Conservation (phyloP, 345 rosid genomes). For the Murraya paniculata region DNA sequence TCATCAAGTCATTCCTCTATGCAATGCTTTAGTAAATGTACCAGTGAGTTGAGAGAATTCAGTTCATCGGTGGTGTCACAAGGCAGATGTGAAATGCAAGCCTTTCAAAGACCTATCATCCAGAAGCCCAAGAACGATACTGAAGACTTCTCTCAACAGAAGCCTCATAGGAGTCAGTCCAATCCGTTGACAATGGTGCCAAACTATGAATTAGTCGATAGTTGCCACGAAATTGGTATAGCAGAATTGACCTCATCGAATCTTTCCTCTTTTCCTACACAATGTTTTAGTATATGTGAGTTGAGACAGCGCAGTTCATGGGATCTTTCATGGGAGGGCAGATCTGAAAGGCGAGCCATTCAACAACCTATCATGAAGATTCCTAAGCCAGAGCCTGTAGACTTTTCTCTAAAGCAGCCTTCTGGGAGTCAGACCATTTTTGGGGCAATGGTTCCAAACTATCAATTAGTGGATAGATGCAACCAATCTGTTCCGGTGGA, state of each 20-base stretch:
- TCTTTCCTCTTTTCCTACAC: neutral
- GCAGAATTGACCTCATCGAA: neutral
- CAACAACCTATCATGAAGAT: slow-evolving; percentile 15
- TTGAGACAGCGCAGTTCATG: neutral
- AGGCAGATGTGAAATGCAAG: slow-evolving; percentile 11
- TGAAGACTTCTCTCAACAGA: slow-evolving; percentile 10
- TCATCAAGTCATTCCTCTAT: neutral
- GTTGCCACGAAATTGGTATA: slow-evolving; percentile 3
- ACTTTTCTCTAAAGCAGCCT: slow-evolving; percentile 13
- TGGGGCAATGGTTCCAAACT: no score
- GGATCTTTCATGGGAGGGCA: neutral
- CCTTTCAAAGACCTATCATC: slow-evolving; percentile 10
- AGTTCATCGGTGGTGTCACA: slow-evolving; percentile 4
- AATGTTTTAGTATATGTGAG: neutral
- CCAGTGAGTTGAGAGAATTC: neutral
- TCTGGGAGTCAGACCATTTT: neutral
- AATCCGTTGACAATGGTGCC: neutral
- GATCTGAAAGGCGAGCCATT: slow-evolving; percentile 9
- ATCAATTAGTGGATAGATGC: no score
- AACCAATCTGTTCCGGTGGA: no score
- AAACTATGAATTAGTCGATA: neutral
- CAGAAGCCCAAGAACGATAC: slow-evolving; percentile 24
- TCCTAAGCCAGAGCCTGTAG: slow-evolving; percentile 22
- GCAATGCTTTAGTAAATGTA: neutral
- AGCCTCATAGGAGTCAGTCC: slow-evolving; percentile 1